Evolutionary conservation across 1,284 basidiomycete genomes (phyloP).

Genomic region (Cryptococcus wingfieldii): DNA sequence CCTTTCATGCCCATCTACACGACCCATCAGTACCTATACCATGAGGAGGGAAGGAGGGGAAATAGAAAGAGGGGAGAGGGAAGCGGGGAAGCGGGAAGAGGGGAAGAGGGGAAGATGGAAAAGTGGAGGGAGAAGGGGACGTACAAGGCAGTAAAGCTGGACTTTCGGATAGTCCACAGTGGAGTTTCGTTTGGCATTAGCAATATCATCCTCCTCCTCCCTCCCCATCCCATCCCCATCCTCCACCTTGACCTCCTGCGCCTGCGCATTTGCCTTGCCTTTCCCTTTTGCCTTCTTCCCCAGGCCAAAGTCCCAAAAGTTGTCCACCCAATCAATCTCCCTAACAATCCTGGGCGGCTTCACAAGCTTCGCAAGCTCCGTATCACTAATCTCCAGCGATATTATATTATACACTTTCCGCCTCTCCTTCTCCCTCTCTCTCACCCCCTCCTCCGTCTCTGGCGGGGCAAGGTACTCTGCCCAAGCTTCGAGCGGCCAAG

Average conservation of each 20-base stretch:
- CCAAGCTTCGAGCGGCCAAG: slow-evolving; percentile 87
- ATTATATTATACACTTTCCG: slow-evolving; percentile 89
- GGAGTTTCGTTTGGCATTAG: slow-evolving; percentile 12
- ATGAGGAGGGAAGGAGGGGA: background rate
- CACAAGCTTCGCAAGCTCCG: slow-evolving; percentile 68
- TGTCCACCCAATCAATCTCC: slow-evolving; percentile 95
- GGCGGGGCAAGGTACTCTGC: slow-evolving; percentile 65
- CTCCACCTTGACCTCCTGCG: slow-evolving; percentile 46
- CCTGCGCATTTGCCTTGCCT: background rate
- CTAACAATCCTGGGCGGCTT: slow-evolving; percentile 77
- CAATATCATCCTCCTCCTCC: slow-evolving; percentile 22
- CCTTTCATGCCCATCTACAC: slow-evolving; percentile 55
- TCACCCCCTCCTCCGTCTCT: background rate
- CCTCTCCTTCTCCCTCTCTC: too few relatives aligned
- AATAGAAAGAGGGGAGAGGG: background rate
- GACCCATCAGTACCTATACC: background rate
- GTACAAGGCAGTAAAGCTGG: slow-evolving; percentile 93
- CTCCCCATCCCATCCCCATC: background rate
- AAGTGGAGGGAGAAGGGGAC: slow-evolving; percentile 33
- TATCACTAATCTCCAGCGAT: slow-evolving; percentile 77
- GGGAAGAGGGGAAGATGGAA: background rate
- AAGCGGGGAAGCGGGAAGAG: too few relatives aligned
- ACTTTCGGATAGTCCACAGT: slow-evolving; percentile 74
- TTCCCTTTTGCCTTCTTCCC: slow-evolving; percentile 4
- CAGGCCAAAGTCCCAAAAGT: slow-evolving; percentile 69